Conservation (phyloP, 1,139 yeast species). For the Kodamaea alishanica region DNA sequence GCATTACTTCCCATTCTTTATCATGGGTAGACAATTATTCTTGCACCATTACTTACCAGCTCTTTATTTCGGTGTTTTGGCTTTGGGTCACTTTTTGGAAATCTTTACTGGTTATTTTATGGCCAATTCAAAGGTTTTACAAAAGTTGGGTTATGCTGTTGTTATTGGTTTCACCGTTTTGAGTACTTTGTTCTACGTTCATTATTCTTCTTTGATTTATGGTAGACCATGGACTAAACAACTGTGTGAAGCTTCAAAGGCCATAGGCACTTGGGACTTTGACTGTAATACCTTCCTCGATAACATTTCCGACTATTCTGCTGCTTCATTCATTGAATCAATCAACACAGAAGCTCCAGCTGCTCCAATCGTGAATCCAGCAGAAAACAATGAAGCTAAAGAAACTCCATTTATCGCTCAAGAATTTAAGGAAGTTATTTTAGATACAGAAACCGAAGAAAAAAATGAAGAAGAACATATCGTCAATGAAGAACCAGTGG, state of each 20-base stretch:
- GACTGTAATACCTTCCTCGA: slow-evolving; percentile 61
- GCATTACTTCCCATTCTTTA: slow-evolving; percentile 82
- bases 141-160: slow-evolving; percentile 38
- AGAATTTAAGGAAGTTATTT: slow-evolving; percentile 2
- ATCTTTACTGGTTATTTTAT: slow-evolving; percentile 50
- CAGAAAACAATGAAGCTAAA: slow-evolving; percentile 21
- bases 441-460: slow-evolving; percentile 5
- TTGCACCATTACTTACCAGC: slow-evolving; percentile 92
- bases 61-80: slow-evolving; percentile 81
- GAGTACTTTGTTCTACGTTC: slow-evolving; percentile 54
- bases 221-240: slow-evolving; percentile 78
- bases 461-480: slow-evolving; percentile 1
- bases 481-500: slow-evolving; percentile 12
- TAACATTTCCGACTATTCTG: slow-evolving; percentile 24
- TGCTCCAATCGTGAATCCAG: slow-evolving; percentile 18
- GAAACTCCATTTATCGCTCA: slow-evolving; percentile 19
- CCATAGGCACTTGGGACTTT: slow-evolving; percentile 76
- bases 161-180: slow-evolving; percentile 47
- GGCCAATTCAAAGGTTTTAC: slow-evolving; percentile 34
- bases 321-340: slow-evolving; percentile 1
- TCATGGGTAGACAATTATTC: slow-evolving; percentile 93
- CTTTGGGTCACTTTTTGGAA: slow-evolving; percentile 80
- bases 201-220: slow-evolving; percentile 72
- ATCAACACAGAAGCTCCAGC: slow-evolving; percentile 7
- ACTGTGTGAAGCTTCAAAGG: slow-evolving; percentile 60